Base-by-base conservation (phyloP, 2,329 filamentous ascomycete species). In the Fusarium newnesense region DNA sequence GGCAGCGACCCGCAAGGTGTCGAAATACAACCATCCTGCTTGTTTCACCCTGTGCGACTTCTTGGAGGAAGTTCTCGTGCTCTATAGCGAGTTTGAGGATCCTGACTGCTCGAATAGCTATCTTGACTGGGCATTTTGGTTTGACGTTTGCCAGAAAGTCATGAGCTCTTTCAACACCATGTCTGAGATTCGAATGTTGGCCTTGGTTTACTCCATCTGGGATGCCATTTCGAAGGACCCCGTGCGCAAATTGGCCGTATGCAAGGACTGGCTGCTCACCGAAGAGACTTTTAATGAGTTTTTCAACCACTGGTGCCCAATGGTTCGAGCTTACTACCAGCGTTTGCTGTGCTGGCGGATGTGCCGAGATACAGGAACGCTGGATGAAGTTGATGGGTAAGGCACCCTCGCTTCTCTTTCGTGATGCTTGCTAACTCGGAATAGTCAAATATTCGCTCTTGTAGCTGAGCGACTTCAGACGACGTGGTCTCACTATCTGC, bases 271-370 rank as follows among this genome's bases (percentile, higher is more conserved):
- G 85, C 83, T 98, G 43, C 84, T 98, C 18, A 88, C 91, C 11
- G 91, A 93, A 60, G 87, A 91, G 32, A 88, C 92, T 5, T 97
- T 97, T 80, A 90, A 93, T 78, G 90, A 89, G 69, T 91, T 94
- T 69, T 98, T 97, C 83, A 96, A 93, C 78, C 94, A 97, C 78
- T 97, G 95, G 95, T 97, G 94, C 78, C 94, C 95, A 0, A 97
- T 97, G 95, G 94, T 97, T 28, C 90, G 95, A 69, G 93, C 94
- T 19, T 98, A 97, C 81, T 98, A 92, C 80, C 96, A 97, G 89
- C 93, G 95, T 52, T 84, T 98, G 56, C 83, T 97, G 28, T 97
- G 94, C 82, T 98, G 95, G 95, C 90, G 95, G 67, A 85, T 98
- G 53, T 96, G 93, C 73, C 88, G 95, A 71, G 93, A 93, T 77